Evolutionary conservation across 2,329 filamentous ascomycete species (phyloP).

Genomic region (Fusarium sp.): DNA sequence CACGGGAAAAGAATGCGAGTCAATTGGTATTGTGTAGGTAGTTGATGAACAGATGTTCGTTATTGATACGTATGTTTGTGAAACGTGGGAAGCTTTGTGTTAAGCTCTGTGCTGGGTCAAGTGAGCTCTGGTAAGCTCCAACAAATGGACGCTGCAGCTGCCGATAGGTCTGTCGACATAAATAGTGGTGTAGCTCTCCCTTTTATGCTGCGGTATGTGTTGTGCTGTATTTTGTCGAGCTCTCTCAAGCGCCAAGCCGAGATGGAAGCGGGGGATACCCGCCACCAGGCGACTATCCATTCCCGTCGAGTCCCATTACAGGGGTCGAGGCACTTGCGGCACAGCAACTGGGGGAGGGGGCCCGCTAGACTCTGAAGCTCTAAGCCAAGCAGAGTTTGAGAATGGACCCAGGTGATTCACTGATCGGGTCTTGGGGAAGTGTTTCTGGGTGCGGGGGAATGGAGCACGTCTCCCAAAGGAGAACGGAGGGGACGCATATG

Average conservation of each 20-base stretch:
- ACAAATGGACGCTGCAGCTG: conserved; percentile 4
- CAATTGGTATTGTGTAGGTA: conserved; percentile 17
- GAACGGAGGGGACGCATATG: neutral
- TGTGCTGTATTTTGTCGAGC: conserved; percentile 10
- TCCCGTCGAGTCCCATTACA: conserved; percentile 25
- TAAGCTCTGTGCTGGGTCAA: conserved; percentile 40
- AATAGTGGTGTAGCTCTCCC: neutral
- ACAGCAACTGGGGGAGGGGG: conserved; percentile 34
- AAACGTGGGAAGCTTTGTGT: conserved; percentile 34
- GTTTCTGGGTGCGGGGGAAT: conserved; percentile 30
- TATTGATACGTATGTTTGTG: conserved; percentile 29
- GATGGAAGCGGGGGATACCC: conserved; percentile 35
- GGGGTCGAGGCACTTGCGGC: conserved; percentile 36
- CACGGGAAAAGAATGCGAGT: conserved; percentile 7
- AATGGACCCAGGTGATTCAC: conserved; percentile 35
- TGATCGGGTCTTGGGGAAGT: conserved; percentile 29
- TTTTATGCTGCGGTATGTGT: neutral
- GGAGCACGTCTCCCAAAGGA: conserved; percentile 7
- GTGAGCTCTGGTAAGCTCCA: conserved; percentile 37
- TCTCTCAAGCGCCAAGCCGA: conserved; percentile 29
- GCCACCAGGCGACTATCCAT: conserved; percentile 27
- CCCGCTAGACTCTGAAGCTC: conserved; percentile 29
- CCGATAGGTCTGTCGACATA: conserved; percentile 20
- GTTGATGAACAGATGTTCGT: conserved; percentile 20
- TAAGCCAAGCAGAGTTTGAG: conserved; percentile 30